Evolutionary conservation across 2,329 filamentous ascomycete genomes (phyloP).

Genomic region (Fusarium solani-melongenae): DNA sequence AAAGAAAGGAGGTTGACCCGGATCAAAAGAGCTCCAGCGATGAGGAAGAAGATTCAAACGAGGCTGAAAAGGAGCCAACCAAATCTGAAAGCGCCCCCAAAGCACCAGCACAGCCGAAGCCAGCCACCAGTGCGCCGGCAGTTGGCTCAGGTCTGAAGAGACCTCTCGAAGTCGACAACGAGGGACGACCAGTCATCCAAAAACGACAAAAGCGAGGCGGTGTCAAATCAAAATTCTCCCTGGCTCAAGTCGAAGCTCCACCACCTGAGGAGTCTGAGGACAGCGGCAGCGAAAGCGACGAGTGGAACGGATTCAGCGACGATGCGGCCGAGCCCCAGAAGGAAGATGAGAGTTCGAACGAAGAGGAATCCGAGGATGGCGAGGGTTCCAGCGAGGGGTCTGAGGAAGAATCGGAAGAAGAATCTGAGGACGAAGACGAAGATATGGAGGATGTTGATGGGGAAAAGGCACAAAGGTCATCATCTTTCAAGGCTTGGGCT

Average conservation of each 20-base stretch:
- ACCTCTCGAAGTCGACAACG: slow-evolving; percentile 82
- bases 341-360: slow-evolving; percentile 39
- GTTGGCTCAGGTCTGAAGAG: slow-evolving; percentile 87
- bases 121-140: slow-evolving; percentile 3
- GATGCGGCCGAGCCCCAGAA: slow-evolving; percentile 50
- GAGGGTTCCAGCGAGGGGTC: slow-evolving; percentile 39
- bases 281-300: slow-evolving; percentile 50
- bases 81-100: background rate
- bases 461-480: slow-evolving; percentile 52
- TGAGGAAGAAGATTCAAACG: slow-evolving; percentile 26
- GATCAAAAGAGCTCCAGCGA: slow-evolving; percentile 40
- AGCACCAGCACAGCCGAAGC: slow-evolving; percentile 9
- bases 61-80: background rate
- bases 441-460: slow-evolving; percentile 47
- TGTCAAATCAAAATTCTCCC: slow-evolving; percentile 65
- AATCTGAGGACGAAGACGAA: slow-evolving; percentile 46
- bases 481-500: slow-evolving; percentile 95
- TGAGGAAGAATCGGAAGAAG: slow-evolving; percentile 48
- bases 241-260: slow-evolving; percentile 52
- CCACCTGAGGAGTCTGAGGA: slow-evolving; percentile 51
- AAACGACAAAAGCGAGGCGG: slow-evolving; percentile 81
- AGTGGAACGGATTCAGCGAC: slow-evolving; percentile 73
- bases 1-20: slow-evolving; percentile 44
- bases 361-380: slow-evolving; percentile 40
- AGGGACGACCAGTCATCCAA: slow-evolving; percentile 83